These are phyloP conservation scores for Rhododendron henanense DNA, from an alignment of 148 eudicot species.

Conservation along the genomic window DNA sequence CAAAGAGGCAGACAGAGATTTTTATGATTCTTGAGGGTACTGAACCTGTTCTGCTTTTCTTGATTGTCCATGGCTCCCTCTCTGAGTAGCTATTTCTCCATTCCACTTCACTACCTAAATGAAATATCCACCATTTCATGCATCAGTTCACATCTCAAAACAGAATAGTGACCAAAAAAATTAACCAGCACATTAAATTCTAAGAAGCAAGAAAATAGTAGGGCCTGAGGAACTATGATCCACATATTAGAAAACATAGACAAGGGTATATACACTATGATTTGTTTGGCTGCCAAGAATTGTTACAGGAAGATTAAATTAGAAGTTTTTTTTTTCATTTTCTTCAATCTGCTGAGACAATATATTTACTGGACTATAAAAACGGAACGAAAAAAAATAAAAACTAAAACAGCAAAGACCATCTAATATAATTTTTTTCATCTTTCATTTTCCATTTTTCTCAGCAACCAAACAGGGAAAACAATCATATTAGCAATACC, in stretches of 20 bases:
- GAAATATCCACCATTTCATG: background rate
- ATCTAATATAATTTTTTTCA: background rate
- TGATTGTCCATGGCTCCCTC: slow-evolving; percentile 66
- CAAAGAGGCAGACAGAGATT: background rate
- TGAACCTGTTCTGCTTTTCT: slow-evolving; percentile 83
- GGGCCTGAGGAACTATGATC: background rate
- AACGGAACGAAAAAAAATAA: background rate
- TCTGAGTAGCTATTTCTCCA: slow-evolving; percentile 85
- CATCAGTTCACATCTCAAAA: slow-evolving; percentile 10
- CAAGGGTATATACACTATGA: background rate
- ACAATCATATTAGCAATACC: background rate
- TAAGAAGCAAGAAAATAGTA: background rate
- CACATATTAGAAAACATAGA: background rate
- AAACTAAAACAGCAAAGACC: background rate
- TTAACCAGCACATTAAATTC: background rate
- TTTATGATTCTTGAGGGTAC: background rate
- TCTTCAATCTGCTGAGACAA: background rate
- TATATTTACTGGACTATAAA: background rate
- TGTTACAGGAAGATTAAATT: background rate
- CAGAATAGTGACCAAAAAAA: background rate
- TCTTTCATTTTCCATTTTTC: background rate
- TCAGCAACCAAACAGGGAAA: slow-evolving; percentile 6
- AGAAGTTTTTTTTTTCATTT: background rate
- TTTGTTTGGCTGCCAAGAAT: background rate
- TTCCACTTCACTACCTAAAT: slow-evolving; percentile 64